Percentiles rank a stretch among this genome's conserved stretches.
Conservation (phyloP, 345 rosid species). For the Trapa incisa region DNA sequence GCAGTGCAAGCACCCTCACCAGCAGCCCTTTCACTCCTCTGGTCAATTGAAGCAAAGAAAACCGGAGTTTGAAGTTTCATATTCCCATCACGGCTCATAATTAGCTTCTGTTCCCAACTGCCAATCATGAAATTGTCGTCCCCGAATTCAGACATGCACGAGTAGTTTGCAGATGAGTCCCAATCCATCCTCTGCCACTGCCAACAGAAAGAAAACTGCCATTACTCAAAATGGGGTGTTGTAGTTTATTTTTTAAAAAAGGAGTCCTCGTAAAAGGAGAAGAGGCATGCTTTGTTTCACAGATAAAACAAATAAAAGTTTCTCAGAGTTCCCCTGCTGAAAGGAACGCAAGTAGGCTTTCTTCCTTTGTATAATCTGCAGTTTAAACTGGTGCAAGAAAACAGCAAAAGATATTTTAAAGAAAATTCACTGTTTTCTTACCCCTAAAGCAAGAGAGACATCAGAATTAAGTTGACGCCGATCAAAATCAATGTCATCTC, state of each 20-base stretch:
- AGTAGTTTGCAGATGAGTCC: slow-evolving; percentile 41
- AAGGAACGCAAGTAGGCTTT: no score
- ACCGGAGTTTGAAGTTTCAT: slow-evolving; percentile 69
- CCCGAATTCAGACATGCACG: slow-evolving; percentile 78
- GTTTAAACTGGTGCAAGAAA: neutral
- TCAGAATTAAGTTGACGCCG: slow-evolving; percentile 88
- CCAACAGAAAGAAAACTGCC: slow-evolving; percentile 2
- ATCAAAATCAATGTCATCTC: slow-evolving; percentile 97
- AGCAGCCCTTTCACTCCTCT: slow-evolving; percentile 83
- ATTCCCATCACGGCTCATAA: slow-evolving; percentile 74
- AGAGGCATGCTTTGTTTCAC: no score
- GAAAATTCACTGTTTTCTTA: slow-evolving; percentile 19
- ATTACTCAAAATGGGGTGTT: no score
- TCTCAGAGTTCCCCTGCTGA: no score
- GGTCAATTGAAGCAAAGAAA: slow-evolving; percentile 91
- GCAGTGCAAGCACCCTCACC: slow-evolving; percentile 97
- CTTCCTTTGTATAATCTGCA: no score
- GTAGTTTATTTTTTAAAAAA: no score
- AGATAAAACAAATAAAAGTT: no score
- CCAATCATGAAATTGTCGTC: slow-evolving; percentile 85
- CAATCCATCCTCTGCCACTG: slow-evolving; percentile 69
- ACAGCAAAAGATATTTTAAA: neutral
- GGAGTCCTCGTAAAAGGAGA: no score
- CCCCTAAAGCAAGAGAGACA: slow-evolving; percentile 42
- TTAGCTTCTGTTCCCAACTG: slow-evolving; percentile 74